Conservation (phyloP, 805 yeast species). For the Tetrapisispora nanseiensis region DNA sequence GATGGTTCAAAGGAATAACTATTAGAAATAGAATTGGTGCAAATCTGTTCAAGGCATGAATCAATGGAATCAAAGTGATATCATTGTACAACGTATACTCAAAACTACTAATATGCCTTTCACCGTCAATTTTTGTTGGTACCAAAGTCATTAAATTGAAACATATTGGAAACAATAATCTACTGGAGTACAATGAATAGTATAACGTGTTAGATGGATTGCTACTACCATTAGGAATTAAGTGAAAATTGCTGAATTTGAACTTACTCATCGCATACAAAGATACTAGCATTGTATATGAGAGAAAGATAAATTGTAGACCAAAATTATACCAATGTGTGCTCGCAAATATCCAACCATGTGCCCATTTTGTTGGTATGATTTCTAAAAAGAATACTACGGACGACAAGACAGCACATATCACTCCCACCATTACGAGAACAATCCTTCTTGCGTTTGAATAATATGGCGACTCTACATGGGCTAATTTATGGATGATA, state of each 20-base stretch:
- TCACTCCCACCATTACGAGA: slow-evolving; percentile 7
- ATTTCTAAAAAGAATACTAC: slow-evolving; percentile 18
- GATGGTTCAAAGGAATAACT: slow-evolving; percentile 18
- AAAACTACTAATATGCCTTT: slow-evolving; percentile 14
- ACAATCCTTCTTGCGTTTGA: slow-evolving; percentile 4
- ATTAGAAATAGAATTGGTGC: slow-evolving; percentile 23
- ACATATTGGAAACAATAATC: slow-evolving; percentile 28
- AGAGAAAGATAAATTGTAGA: slow-evolving; percentile 16
- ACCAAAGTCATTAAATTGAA: slow-evolving; percentile 26
- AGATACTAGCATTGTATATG: slow-evolving; percentile 22
- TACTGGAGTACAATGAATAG: slow-evolving; percentile 26
- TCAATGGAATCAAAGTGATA: slow-evolving; percentile 23
- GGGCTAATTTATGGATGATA: slow-evolving; percentile 23
- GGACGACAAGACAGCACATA: slow-evolving; percentile 9
- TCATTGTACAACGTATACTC: slow-evolving; percentile 20
- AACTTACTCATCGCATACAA: slow-evolving; percentile 27
- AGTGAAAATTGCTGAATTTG: slow-evolving; percentile 26
- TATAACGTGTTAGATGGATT: slow-evolving; percentile 27
- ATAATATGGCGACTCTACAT: slow-evolving; percentile 13
- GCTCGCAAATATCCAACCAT: slow-evolving; percentile 17
- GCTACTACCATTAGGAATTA: slow-evolving; percentile 26
- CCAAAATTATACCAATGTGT: slow-evolving; percentile 15
- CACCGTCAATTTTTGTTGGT: slow-evolving; percentile 8
- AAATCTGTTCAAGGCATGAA: slow-evolving; percentile 19
- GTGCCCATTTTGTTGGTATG: slow-evolving; percentile 20